Evolutionary conservation across 2,329 filamentous ascomycete species (phyloP), one percentile per base, ranked within the genome.

Genomic region (Cladosporium sp.): DNA sequence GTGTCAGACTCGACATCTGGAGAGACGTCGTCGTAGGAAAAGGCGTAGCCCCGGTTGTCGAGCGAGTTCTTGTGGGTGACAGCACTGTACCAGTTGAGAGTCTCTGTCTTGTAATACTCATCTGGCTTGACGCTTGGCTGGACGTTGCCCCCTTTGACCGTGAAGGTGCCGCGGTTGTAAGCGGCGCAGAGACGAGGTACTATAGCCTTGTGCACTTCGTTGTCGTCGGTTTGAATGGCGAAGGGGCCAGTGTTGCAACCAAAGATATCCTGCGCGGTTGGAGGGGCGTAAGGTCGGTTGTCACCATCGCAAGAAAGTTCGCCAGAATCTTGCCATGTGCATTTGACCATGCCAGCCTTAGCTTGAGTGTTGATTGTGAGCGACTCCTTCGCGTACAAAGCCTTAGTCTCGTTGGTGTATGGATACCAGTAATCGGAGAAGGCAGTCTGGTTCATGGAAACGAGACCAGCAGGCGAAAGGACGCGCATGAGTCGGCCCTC

Each of bases 181-280:
- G 88, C 88, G 0, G 90, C 89, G 1, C 87, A 84, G 6, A 94
- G 75, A 14, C 90, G 81, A 0, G 90, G 88, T 1, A 85, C 85
- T 55, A 92, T 81, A 37, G 86, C 87, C 60, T 74, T 73, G 42
- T 76, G 73, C 1, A 78, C 72, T 3, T 64, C 68, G 54, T 75
- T 75, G 19, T 73, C 68, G 6, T 66, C 65, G 59, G 79, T 60
- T 55, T 74, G 60, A 4, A 79, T 62, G 62, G 75, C 73, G 64
- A 88, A 88, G 0, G 84, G 83, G 0, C 85, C 85, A 3, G 80
- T 84, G 68, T 82, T 86, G 74, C 86, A 89, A 42, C 81, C 82
- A 66, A 89, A 84, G 61, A 90, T 87, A 70, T 90, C 87, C 12
- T 73, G 73, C 1, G 83, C 82, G 2, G 73, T 79, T 0, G 87